Percentiles rank a stretch among this genome's conserved stretches.
These are phyloP conservation scores for Sporobolomyces roseus DNA, from an alignment of 768 basidiomycete species.

Conservation along the genomic window DNA sequence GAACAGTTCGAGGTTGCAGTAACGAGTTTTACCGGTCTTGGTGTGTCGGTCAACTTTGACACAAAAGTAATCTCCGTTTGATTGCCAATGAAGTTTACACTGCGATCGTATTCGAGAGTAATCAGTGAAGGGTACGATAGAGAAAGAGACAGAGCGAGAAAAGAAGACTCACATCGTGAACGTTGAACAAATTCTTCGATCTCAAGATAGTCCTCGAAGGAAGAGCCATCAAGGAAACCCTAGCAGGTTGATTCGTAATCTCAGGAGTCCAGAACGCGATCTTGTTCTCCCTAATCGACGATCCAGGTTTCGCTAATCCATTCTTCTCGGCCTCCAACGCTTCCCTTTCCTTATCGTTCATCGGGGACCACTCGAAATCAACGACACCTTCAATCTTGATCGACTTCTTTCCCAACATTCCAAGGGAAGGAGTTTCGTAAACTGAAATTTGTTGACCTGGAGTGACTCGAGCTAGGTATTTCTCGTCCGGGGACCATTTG, in stretches of 20 bases:
- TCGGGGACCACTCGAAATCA: slow-evolving; percentile 98
- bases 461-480: slow-evolving; percentile 82
- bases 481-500: slow-evolving; percentile 97
- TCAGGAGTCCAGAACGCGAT: slow-evolving; percentile 97
- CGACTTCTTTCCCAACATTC: slow-evolving; percentile 89
- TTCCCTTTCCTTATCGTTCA: slow-evolving; percentile 71
- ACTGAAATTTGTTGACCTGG: slow-evolving; percentile 92
- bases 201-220: slow-evolving; percentile 77
- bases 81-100: slow-evolving; percentile 99
- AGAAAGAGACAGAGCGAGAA: neutral
- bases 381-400: slow-evolving; percentile 95
- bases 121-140: neutral
- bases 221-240: slow-evolving; percentile 87
- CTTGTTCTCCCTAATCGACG: slow-evolving; percentile 69
- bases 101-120: slow-evolving; percentile 50
- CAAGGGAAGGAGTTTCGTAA: slow-evolving; percentile 91
- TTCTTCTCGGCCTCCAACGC: slow-evolving; percentile 37
- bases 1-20: slow-evolving; percentile 97
- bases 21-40: slow-evolving; percentile 96
- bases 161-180: slow-evolving; percentile 70
- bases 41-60: slow-evolving; percentile 99
- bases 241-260: slow-evolving; percentile 89
- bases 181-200: slow-evolving; percentile 96
- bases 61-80: slow-evolving; percentile 94
- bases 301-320: slow-evolving; percentile 46